These are phyloP conservation scores for Cladosporium velox DNA, from an alignment of 2,329 filamentous ascomycete genomes.

Conservation along the genomic window DNA sequence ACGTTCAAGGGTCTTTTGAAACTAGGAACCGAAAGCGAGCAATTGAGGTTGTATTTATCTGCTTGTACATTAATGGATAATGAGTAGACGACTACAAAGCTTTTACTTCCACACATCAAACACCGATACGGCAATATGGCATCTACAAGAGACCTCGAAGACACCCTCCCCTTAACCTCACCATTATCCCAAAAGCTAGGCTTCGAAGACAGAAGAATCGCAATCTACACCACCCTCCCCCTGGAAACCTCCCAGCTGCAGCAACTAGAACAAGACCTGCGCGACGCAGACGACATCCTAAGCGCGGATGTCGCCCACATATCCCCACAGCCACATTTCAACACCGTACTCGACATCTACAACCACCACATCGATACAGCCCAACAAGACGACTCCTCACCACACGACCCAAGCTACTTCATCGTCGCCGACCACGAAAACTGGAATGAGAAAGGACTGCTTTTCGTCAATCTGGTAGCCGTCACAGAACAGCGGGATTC, in stretches of 20 bases:
- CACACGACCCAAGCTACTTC: not conserved
- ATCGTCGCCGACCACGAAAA: not conserved
- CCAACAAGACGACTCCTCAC: not conserved
- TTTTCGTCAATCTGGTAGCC: not conserved
- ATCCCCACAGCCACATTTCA: not conserved
- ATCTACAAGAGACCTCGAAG: not conserved
- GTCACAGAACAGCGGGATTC: not conserved
- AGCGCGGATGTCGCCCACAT: not conserved
- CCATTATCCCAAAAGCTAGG: not conserved
- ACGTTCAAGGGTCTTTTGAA: not conserved
- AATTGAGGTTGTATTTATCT: not conserved
- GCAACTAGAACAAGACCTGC: not conserved
- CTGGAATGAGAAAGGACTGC: not conserved
- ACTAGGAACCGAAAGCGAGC: not conserved
- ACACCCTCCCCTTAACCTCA: not conserved
- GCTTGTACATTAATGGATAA: no score
- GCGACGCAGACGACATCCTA: not conserved
- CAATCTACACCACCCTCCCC: not conserved
- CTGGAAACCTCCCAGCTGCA: not conserved
- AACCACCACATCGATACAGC: not conserved
- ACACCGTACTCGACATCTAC: not conserved
- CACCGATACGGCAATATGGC: not conserved
- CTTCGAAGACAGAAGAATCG: not conserved
- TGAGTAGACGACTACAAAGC: not conserved
- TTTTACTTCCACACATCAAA: not conserved